Base-by-base conservation (phyloP, 208 protist species). In the Leishmania tarentolae region DNA sequence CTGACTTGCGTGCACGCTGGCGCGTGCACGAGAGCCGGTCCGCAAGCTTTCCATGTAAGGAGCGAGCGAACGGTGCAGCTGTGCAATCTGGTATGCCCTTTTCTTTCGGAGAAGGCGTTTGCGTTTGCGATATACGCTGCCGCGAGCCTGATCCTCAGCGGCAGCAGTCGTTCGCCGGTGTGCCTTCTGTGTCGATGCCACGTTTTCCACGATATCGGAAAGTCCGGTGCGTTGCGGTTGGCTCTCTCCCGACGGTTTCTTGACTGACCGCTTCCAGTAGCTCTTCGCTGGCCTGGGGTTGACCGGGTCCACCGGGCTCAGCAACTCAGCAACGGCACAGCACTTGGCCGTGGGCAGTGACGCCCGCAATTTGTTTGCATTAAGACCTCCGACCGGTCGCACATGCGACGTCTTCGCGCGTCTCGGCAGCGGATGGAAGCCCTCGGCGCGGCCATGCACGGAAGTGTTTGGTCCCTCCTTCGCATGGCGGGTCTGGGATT, bases 11-110 rank as follows among this genome's bases (percentile, higher is more conserved):
- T 40, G 76, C 37, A 11, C 72, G 47, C 47, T 31, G 4, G 72
- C 53, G 3, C 52, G 47, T 0, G 11, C n/a, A 21, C n/a, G 17
- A 31, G 69, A 24, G 13, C 47, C 21, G 6, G 17, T 17, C 0
- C 1, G 73, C 79, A 61, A 52, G 21, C 63, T 31, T 1, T 37
- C 50, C 79, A 78, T 77, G 79, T 83, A 83, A 8, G 79, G 79
- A 2, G 79, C 72, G 37, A 75, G 28, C 47, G 1, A 21, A 42
- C 31, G 46, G n/a, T 42, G 11, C 4, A 50, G 37, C 1, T 56
- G 56, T 21, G 17, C 37, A 11, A 47, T 50, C 40, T 66, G 75
- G 37, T 47, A 1, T 24, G 21, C 53, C 28, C 15, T n/a, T 44
- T 50, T 77, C 53, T n/a, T 65, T 3, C 15, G 42, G 31, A 50